Percentiles rank a stretch among this genome's conserved stretches.
Evolutionary conservation across 495 filamentous ascomycete species (phyloP).

Genomic region (Amphirosellinia nigrospora): DNA sequence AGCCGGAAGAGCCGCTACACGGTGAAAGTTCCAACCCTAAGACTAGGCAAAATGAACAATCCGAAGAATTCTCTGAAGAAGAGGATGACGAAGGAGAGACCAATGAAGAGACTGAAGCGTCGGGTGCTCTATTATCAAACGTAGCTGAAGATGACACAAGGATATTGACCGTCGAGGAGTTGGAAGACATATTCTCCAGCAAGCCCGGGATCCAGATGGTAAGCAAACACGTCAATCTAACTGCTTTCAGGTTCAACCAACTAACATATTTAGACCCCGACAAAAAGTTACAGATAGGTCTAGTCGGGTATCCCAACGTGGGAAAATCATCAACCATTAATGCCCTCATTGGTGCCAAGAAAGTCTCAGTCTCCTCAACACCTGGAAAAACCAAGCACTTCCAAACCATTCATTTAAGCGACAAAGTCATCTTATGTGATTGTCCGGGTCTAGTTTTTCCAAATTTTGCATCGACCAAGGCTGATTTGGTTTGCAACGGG

Average conservation of each 20-base stretch:
- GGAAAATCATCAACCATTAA: conserved; percentile 99
- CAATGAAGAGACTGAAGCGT: conserved; percentile 34
- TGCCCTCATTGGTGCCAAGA: conserved; percentile 95
- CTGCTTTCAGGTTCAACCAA: background rate
- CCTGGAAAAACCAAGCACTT: conserved; percentile 99
- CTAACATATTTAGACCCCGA: conserved; percentile 43
- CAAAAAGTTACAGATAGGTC: conserved; percentile 83
- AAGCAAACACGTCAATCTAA: conserved; percentile 26
- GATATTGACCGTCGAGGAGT: conserved; percentile 89
- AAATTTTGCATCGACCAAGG: conserved; percentile 96
- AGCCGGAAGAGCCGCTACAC: conserved; percentile 48
- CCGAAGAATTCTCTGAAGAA: conserved; percentile 30
- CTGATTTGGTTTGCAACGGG: conserved; percentile 93
- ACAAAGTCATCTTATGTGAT: conserved; percentile 91
- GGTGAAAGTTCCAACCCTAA: conserved; percentile 41
- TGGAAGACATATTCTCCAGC: conserved; percentile 86
- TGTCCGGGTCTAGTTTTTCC: conserved; percentile 99
- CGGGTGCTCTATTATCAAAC: conserved; percentile 38
- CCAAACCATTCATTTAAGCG: conserved; percentile 94
- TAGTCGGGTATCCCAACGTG: conserved; percentile 98
- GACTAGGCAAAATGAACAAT: conserved; percentile 32
- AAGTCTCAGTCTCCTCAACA: conserved; percentile 96
- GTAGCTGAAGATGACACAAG: conserved; percentile 66
- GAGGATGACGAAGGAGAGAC: conserved; percentile 52
- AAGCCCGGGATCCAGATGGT: conserved; percentile 66